phyloP scores from a whole-genome alignment of 352 stramenopile species.

The Pythium dissotocum region DNA sequence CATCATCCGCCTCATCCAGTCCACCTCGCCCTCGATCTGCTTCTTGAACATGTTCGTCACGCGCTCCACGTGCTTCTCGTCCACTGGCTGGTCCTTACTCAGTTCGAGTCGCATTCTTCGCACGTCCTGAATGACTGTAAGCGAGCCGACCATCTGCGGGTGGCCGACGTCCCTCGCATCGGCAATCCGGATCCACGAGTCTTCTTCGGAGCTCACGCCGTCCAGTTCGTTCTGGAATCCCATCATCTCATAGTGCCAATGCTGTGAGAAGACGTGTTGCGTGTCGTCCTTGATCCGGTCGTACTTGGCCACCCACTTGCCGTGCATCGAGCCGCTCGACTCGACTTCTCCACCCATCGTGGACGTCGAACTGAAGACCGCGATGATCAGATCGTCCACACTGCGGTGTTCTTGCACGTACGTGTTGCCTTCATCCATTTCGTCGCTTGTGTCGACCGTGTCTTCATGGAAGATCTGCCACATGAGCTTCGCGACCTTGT shows the following conservation, averaged over 20 bases:
- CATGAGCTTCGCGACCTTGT: neutral
- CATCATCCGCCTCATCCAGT: conserved; percentile 6
- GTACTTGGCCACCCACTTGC: conserved; percentile 15
- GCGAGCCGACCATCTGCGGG: neutral
- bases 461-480: conserved; percentile 9
- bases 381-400: conserved; percentile 14
- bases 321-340: conserved; percentile 1
- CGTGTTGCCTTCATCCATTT: conserved; percentile 4
- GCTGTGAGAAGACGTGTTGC: neutral
- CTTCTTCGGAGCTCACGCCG: conserved; percentile 5
- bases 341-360: conserved; percentile 4
- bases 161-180: conserved; percentile 15
- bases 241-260: conserved; percentile 1
- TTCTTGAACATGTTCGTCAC: conserved; percentile 17
- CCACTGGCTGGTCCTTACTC: neutral
- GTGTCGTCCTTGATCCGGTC: neutral
- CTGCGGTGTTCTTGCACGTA: conserved; percentile 2
- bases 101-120: conserved; percentile 6
- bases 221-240: conserved; percentile 15
- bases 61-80: neutral
- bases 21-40: conserved; percentile 10
- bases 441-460: neutral
- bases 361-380: conserved; percentile 1
- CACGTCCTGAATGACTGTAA: conserved; percentile 20
- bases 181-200: conserved; percentile 20